A percentile compares a stretch with the other conserved stretches of the same genome.
Evolutionary conservation across 1,284 basidiomycete genomes (phyloP).

Genomic region (Coniophora puteana): DNA sequence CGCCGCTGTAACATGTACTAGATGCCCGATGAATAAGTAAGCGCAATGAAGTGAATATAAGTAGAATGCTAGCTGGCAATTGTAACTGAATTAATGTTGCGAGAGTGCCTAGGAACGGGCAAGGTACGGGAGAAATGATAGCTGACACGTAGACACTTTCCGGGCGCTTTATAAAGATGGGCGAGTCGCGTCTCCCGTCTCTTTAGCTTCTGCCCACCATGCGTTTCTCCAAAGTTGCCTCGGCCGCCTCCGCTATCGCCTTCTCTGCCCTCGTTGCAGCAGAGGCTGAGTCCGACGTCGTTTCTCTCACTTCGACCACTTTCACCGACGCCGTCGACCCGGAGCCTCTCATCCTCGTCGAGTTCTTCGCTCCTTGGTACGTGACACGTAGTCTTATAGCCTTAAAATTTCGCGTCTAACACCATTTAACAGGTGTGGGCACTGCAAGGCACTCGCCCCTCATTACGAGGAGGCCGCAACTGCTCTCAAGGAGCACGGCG

Average conservation of each 20-base stretch:
- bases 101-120: too few relatives aligned
- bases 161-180: constrained; percentile 19
- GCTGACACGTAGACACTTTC: constrained; percentile 28
- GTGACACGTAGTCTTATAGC: constrained; percentile 13
- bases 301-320: constrained; percentile 66
- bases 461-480: constrained; percentile 98
- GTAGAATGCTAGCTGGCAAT: too few relatives aligned
- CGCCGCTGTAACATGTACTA: too few relatives aligned
- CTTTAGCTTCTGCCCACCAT: constrained; percentile 33
- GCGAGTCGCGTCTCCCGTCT: neutral
- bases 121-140: neutral
- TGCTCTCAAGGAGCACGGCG: constrained; percentile 81
- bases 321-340: constrained; percentile 71
- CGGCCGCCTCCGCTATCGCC: constrained; percentile 49
- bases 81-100: too few relatives aligned
- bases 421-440: constrained; percentile 63
- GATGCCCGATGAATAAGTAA: too few relatives aligned
- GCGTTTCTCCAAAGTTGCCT: constrained; percentile 57
- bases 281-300: constrained; percentile 71
- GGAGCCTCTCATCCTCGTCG: constrained; percentile 85
- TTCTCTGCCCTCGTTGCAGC: constrained; percentile 53
- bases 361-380: constrained; percentile 94
- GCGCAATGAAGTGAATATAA: too few relatives aligned
- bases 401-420: neutral
- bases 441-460: constrained; percentile 90